A percentile compares a stretch with the other conserved stretches of the same genome.
phyloP scores from a whole-genome alignment of 257 asterid genomes.

The Scutellaria galericulata region DNA sequence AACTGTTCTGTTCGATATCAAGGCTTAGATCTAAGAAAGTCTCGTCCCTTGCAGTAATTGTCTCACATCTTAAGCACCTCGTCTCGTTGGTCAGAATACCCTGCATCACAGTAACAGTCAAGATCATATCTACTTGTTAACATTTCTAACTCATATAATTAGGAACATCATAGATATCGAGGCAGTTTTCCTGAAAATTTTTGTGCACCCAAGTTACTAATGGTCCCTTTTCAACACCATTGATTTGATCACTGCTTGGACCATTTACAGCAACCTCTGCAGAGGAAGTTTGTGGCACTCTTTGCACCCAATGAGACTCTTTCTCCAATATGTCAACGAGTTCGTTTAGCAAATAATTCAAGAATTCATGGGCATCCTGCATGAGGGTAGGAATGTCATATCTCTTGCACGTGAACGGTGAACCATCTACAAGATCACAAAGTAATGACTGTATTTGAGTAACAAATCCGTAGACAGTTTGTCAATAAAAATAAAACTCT shows the following conservation, averaged over 20 bases:
- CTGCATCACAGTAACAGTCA: constrained; percentile 42
- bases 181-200: constrained; percentile 67
- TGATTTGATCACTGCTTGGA: constrained; percentile 45
- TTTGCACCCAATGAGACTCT: constrained; percentile 54
- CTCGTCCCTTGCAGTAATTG: constrained; percentile 84
- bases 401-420: constrained; percentile 11
- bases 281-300: constrained; percentile 32
- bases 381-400: constrained; percentile 23
- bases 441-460: too few relatives aligned
- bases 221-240: constrained; percentile 63
- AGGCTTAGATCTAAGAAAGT: constrained; percentile 81
- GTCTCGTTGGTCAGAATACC: constrained; percentile 85
- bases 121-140: constrained; percentile 9
- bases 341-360: constrained; percentile 78
- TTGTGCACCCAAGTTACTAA: constrained; percentile 84
- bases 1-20: constrained; percentile 84
- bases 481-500: too few relatives aligned
- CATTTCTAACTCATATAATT: not conserved
- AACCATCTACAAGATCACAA: not conserved
- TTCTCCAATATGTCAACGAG: constrained; percentile 84
- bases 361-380: constrained; percentile 90
- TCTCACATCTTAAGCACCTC: constrained; percentile 78
- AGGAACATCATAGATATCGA: not conserved
- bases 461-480: too few relatives aligned
- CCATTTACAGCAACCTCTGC: constrained; percentile 41